Conservation (phyloP, 179 eudicot species). For the Spergularia azorica region DNA sequence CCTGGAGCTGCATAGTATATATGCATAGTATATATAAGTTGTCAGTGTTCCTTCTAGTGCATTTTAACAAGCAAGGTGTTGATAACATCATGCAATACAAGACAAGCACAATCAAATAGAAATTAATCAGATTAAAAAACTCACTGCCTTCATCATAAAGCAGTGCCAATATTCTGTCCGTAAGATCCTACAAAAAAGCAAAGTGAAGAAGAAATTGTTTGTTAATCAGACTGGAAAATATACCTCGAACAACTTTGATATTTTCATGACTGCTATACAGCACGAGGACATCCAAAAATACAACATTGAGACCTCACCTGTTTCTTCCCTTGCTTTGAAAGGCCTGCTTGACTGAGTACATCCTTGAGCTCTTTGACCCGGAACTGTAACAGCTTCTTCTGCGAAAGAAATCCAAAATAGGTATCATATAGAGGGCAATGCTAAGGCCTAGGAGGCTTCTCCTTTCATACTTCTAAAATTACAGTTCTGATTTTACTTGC, state of each 20-base stretch:
- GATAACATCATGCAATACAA: not conserved
- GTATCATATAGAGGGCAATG: constrained; percentile 5
- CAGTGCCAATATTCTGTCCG: constrained; percentile 52
- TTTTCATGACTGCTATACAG: not conserved
- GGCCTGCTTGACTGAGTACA: constrained; percentile 77
- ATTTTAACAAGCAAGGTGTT: constrained; percentile 6
- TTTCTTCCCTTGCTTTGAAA: constrained; percentile 95
- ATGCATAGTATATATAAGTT: constrained; percentile 1
- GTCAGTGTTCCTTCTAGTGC: constrained; percentile 10
- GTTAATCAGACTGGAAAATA: not conserved
- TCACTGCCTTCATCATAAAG: constrained; percentile 64
- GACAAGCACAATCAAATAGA: not conserved
- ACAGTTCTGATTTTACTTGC: not conserved
- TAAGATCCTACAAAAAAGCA: constrained; percentile 51
- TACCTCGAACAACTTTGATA: not conserved
- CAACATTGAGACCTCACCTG: constrained; percentile 52
- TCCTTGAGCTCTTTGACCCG: constrained; percentile 97
- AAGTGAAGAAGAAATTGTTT: not conserved
- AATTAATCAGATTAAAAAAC: constrained; percentile 24
- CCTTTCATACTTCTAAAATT: not conserved
- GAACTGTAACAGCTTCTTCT: constrained; percentile 79
- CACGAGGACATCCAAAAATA: not conserved
- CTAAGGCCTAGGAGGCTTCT: constrained; percentile 4
- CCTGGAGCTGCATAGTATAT: constrained; percentile 43
- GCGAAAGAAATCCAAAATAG: constrained; percentile 19